phyloP scores from a whole-genome alignment of 164 flowering plant species.

The Macadamia integrifolia region DNA sequence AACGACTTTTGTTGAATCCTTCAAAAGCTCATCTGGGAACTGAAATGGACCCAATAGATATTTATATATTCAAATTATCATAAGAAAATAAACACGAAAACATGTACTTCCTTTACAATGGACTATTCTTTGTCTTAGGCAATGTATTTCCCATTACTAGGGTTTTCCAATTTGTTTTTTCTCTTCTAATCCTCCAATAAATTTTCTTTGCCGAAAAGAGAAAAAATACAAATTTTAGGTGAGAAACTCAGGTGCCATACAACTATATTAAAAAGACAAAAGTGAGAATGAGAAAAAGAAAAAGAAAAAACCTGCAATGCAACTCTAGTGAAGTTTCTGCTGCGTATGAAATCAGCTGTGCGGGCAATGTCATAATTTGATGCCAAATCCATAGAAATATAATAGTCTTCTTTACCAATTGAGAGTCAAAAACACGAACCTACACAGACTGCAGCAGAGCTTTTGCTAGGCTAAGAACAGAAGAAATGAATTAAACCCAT shows the following conservation, averaged over 20 bases:
- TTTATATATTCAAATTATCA: background rate
- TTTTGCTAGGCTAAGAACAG: background rate
- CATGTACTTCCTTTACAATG: no score
- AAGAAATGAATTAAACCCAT: no score
- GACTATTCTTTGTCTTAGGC: no score
- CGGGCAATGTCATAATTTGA: slow-evolving; percentile 55
- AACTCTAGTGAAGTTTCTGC: slow-evolving; percentile 51
- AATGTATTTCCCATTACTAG: no score
- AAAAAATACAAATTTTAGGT: no score
- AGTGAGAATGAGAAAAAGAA: background rate
- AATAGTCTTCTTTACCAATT: no score
- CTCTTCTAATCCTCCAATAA: background rate
- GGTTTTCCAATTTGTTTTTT: no score
- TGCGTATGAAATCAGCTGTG: slow-evolving; percentile 56
- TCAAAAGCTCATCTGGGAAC: slow-evolving; percentile 91
- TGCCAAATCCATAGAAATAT: slow-evolving; percentile 47
- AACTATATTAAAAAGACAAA: no score
- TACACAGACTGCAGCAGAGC: background rate
- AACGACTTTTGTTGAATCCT: slow-evolving; percentile 61
- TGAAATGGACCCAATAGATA: slow-evolving; percentile 19
- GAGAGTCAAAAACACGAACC: no score
- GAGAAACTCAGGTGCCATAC: background rate
- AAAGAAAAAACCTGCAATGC: slow-evolving; percentile 58
- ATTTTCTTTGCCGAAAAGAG: background rate
- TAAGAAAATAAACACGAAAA: background rate